phyloP scores from a whole-genome alignment of 768 basidiomycete species.

The Lactarius evosmus region DNA sequence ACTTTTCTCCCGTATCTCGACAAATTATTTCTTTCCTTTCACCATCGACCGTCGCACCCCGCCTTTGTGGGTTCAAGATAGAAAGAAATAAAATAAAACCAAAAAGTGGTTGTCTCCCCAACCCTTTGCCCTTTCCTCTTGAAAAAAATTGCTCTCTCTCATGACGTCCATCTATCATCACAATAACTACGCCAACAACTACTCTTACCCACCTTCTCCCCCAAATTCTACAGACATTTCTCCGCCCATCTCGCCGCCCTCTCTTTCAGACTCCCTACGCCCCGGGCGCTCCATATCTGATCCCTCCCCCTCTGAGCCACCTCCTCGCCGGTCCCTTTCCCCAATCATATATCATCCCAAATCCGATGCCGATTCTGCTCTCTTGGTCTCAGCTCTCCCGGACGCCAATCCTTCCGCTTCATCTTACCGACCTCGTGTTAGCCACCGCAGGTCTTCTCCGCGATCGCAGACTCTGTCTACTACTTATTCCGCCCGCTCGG shows the following conservation, averaged over 20 bases:
- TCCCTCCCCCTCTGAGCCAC: constrained; percentile 15
- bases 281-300: constrained; percentile 14
- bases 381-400: neutral
- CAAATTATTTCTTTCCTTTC: no score
- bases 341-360: constrained; percentile 6
- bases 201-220: constrained; percentile 9
- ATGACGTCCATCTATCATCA: constrained; percentile 18
- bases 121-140: constrained; percentile 11
- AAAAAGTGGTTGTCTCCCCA: neutral
- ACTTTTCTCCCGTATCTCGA: neutral
- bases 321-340: constrained; percentile 15
- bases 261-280: constrained; percentile 8
- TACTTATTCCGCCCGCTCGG: constrained; percentile 16
- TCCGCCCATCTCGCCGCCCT: constrained; percentile 10
- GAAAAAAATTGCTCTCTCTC: no score
- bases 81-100: constrained; percentile 4
- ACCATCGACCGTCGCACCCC: neutral
- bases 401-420: constrained; percentile 20
- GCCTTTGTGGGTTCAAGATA: neutral
- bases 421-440: constrained; percentile 19
- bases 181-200: neutral
- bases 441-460: constrained; percentile 19
- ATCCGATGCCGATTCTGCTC: constrained; percentile 21
- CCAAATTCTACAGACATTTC: constrained; percentile 22
- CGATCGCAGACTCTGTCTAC: constrained; percentile 19